These are phyloP conservation scores for Aureobasidium sp. DNA, from an alignment of 2,329 filamentous ascomycete species.

Conservation along the genomic window DNA sequence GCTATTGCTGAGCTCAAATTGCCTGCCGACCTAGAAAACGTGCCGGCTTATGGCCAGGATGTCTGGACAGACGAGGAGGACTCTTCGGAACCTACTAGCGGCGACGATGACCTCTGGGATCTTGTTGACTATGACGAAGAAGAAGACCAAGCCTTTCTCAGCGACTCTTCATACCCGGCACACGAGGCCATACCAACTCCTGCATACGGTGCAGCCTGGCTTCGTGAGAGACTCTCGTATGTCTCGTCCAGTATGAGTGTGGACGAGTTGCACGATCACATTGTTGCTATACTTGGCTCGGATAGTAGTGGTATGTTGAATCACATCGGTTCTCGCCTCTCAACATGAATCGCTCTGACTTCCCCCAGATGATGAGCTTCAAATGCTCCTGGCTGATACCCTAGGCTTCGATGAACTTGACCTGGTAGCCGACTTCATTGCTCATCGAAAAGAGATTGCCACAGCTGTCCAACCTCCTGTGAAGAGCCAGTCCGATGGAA, in stretches of 20 bases:
- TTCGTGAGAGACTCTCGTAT: constrained; percentile 57
- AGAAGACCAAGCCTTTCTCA: constrained; percentile 55
- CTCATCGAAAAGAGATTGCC: constrained; percentile 62
- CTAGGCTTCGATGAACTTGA: constrained; percentile 91
- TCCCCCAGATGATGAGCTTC: constrained; percentile 63
- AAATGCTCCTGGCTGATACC: constrained; percentile 80
- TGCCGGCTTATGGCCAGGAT: constrained; percentile 46
- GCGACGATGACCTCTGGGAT: constrained; percentile 82
- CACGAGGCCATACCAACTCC: constrained; percentile 27
- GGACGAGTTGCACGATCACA: constrained; percentile 66
- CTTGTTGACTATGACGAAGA: constrained; percentile 68
- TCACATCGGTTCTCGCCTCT: background rate
- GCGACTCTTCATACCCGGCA: constrained; percentile 53
- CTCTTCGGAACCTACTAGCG: constrained; percentile 50
- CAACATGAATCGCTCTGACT: background rate
- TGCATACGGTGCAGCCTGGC: constrained; percentile 56
- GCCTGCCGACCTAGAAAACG: constrained; percentile 34
- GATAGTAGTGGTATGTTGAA: constrained; percentile 40
- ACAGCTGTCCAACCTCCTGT: constrained; percentile 30
- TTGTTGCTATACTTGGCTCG: constrained; percentile 64
- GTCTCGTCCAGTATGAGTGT: constrained; percentile 62
- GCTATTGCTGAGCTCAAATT: constrained; percentile 67
- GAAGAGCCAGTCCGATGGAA: constrained; percentile 32
- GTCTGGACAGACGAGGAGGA: constrained; percentile 60
- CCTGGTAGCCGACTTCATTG: constrained; percentile 83